Percentiles rank a stretch among this genome's conserved stretches.
Evolutionary conservation across 2,329 filamentous ascomycete species (phyloP).

Genomic region (Beauveria pseudobassiana): DNA sequence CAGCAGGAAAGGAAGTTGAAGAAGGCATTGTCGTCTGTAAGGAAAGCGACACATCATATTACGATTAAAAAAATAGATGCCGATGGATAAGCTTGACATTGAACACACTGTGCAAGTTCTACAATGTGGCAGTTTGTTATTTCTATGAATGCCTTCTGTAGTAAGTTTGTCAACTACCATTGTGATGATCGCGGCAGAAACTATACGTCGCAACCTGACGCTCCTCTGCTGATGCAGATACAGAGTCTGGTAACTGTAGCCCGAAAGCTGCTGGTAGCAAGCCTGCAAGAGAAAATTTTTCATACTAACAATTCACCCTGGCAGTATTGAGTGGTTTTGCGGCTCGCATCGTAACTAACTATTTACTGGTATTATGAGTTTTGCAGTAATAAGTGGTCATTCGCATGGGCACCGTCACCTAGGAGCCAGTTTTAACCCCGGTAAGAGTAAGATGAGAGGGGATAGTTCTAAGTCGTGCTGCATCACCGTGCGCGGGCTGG

Average conservation of each 20-base stretch:
- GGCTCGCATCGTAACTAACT: neutral
- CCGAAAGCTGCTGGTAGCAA: neutral
- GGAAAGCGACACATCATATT: neutral
- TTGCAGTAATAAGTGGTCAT: neutral
- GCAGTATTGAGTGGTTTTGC: neutral
- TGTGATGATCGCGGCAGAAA: neutral
- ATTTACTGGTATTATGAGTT: neutral
- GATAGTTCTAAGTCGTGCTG: neutral
- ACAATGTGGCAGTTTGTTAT: too few species aligned
- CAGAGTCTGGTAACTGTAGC: too few species aligned
- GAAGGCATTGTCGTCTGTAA: neutral
- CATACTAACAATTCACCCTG: neutral
- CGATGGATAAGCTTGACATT: neutral
- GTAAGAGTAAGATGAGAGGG: constrained; percentile 6
- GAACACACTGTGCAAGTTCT: neutral
- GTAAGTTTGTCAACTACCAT: too few species aligned
- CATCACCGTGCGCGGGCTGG: constrained; percentile 3
- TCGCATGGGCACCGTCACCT: neutral
- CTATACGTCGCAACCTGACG: neutral
- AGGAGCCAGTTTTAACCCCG: neutral
- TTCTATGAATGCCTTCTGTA: too few species aligned
- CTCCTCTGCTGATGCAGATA: neutral
- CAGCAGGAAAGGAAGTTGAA: too few species aligned
- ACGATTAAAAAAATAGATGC: neutral
- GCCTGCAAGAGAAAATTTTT: neutral